phyloP scores from a whole-genome alignment of 805 yeast genomes.

The Alloascoidea africana region DNA sequence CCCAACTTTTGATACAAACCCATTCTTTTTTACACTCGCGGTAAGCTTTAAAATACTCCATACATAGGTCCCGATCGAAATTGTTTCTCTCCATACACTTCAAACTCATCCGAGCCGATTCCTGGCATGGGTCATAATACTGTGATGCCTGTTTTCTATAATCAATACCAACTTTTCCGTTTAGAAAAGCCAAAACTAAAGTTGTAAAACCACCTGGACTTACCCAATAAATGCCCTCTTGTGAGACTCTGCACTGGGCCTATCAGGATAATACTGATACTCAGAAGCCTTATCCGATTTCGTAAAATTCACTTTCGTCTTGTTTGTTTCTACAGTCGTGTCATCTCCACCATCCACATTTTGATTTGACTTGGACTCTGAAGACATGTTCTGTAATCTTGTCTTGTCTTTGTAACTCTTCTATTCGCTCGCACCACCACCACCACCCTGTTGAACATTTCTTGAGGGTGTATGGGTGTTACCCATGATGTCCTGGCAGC shows the following conservation, averaged over 20 bases:
- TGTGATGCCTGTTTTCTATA: conserved; percentile 56
- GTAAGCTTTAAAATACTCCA: conserved; percentile 82
- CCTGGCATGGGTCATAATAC: conserved; percentile 88
- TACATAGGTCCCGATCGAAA: conserved; percentile 44
- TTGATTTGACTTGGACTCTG: too few species aligned
- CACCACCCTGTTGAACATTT: too few species aligned
- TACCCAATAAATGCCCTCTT: conserved; percentile 45
- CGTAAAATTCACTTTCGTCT: conserved; percentile 36
- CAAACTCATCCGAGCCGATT: conserved; percentile 75
- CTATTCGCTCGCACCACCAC: too few species aligned
- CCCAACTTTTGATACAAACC: conserved; percentile 22
- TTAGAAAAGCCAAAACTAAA: not conserved
- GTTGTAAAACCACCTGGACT: conserved; percentile 4
- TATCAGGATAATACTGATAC: conserved; percentile 71
- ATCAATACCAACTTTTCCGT: too few species aligned
- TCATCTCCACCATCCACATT: not conserved
- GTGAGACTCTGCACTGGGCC: conserved; percentile 61
- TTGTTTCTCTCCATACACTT: conserved; percentile 69
- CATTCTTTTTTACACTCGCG: conserved; percentile 80
- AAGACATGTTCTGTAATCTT: too few species aligned
- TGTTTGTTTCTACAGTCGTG: conserved; percentile 17
- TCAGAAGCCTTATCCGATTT: conserved; percentile 32
- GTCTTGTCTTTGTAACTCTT: too few species aligned
- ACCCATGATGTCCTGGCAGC: too few species aligned
- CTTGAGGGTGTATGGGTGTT: too few species aligned